Percentiles rank a stretch among this genome's conserved stretches.
Conservation (phyloP, 1,284 basidiomycete genomes). For the Heliocybe sulcata region DNA sequence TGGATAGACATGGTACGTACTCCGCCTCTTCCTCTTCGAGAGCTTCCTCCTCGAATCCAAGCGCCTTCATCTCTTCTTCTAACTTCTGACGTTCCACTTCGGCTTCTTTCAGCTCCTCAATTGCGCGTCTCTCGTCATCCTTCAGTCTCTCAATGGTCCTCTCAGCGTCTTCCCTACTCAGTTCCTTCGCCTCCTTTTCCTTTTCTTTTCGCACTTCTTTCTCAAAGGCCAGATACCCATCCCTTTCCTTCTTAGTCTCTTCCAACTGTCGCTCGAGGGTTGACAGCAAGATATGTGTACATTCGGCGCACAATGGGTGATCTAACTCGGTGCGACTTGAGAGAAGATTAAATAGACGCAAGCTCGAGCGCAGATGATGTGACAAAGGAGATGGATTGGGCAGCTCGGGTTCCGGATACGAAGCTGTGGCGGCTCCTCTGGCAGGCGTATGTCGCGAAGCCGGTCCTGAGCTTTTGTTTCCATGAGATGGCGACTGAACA, state of each 20-base stretch:
- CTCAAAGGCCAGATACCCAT: conserved; percentile 91
- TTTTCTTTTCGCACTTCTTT: conserved; percentile 74
- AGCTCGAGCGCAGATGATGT: conserved; percentile 69
- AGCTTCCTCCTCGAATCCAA: conserved; percentile 72
- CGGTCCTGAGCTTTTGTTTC: conserved; percentile 31
- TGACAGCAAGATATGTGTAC: conserved; percentile 77
- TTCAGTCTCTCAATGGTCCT: conserved; percentile 68
- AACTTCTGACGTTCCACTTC: conserved; percentile 72
- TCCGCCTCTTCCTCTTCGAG: conserved; percentile 74
- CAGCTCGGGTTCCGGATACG: conserved; percentile 37
- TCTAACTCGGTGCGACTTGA: conserved; percentile 81
- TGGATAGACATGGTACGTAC: conserved; percentile 36
- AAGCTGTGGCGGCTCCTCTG: conserved; percentile 1
- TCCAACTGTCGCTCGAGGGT: conserved; percentile 81
- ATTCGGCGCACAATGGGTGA: conserved; percentile 94
- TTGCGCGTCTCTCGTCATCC: conserved; percentile 63
- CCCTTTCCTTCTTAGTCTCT: conserved; percentile 85
- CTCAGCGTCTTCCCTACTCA: conserved; percentile 56
- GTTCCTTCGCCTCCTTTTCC: conserved; percentile 56
- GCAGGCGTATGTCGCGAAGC: conserved; percentile 17
- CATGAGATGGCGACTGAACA: conserved; percentile 27
- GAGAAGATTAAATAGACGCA: conserved; percentile 72
- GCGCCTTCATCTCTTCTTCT: conserved; percentile 61
- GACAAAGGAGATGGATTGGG: conserved; percentile 68
- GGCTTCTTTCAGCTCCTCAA: conserved; percentile 68